Evolutionary conservation across 129 eudicot genomes (phyloP).

Genomic region (Lactuca saligna): DNA sequence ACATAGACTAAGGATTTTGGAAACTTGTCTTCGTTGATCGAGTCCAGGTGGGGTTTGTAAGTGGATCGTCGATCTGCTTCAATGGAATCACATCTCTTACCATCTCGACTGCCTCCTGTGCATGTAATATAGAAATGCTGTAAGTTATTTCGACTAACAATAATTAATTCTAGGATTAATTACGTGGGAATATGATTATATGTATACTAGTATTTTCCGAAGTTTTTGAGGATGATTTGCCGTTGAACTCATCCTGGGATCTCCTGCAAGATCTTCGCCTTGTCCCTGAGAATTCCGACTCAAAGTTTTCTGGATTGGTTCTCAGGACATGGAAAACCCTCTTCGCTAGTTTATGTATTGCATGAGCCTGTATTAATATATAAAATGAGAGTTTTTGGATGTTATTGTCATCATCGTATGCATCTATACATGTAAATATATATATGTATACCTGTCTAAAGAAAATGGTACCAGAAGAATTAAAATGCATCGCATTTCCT

Average conservation of each 20-base stretch:
- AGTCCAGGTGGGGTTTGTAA: constrained; percentile 35
- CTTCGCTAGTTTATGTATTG: constrained; percentile 66
- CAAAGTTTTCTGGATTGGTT: constrained; percentile 72
- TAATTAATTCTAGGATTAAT: constrained; percentile 9
- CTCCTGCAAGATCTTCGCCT: constrained; percentile 72
- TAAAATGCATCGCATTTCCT: constrained; percentile 87
- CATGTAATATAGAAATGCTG: background rate
- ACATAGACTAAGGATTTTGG: constrained; percentile 45
- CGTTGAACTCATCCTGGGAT: constrained; percentile 37
- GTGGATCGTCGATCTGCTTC: constrained; percentile 57
- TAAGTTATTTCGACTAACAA: background rate
- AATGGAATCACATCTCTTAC: constrained; percentile 23
- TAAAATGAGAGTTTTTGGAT: background rate
- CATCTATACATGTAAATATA: background rate
- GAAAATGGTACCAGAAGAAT: constrained; percentile 70
- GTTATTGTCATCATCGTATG: background rate
- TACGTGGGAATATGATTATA: constrained; percentile 1
- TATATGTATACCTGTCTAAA: constrained; percentile 66
- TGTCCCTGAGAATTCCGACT: constrained; percentile 50
- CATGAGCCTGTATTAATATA: constrained; percentile 74
- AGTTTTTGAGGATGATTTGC: constrained; percentile 24
- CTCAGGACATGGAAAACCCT: constrained; percentile 67
- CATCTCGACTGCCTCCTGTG: constrained; percentile 37
- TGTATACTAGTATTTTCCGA: constrained; percentile 26
- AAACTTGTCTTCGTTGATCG: constrained; percentile 20